phyloP scores from a whole-genome alignment of 164 flowering plant species.

The Vitis riparia region DNA sequence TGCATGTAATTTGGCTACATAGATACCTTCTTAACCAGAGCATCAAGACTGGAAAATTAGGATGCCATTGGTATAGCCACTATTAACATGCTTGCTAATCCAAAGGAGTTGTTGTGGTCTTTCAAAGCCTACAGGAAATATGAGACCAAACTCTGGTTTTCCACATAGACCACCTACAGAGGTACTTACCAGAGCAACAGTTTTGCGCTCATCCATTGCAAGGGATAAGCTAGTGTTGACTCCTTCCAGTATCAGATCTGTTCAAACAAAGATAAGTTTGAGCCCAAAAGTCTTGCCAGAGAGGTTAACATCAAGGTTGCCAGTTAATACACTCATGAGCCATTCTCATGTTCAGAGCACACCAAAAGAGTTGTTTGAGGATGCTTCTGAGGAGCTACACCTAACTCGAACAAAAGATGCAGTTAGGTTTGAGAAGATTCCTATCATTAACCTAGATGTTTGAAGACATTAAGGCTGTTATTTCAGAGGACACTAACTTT shows the following conservation, averaged over 20 bases:
- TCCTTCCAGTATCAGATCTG: background rate
- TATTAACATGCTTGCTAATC: too few relatives aligned
- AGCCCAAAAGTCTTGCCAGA: background rate
- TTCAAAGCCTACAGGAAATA: background rate
- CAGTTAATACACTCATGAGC: background rate
- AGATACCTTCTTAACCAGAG: too few relatives aligned
- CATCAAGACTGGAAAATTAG: too few relatives aligned
- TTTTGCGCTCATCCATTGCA: background rate
- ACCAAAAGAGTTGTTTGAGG: too few relatives aligned
- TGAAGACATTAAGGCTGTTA: too few relatives aligned
- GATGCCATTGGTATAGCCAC: too few relatives aligned
- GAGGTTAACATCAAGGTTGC: background rate
- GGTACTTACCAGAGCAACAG: conserved; percentile 1
- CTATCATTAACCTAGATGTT: too few relatives aligned
- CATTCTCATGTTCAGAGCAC: background rate
- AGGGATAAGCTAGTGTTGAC: background rate
- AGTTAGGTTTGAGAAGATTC: too few relatives aligned
- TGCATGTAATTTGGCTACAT: conserved; percentile 32
- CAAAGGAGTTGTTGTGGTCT: too few relatives aligned
- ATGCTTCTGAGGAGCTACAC: too few relatives aligned
- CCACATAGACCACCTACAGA: background rate
- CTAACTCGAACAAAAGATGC: too few relatives aligned
- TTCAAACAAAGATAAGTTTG: background rate
- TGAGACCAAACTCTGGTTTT: conserved; percentile 2
- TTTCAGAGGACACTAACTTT: too few relatives aligned